Evolutionary conservation across 1,139 yeast species (phyloP), one percentile per base, ranked within the genome.

Genomic region (Taphrina deformans): DNA sequence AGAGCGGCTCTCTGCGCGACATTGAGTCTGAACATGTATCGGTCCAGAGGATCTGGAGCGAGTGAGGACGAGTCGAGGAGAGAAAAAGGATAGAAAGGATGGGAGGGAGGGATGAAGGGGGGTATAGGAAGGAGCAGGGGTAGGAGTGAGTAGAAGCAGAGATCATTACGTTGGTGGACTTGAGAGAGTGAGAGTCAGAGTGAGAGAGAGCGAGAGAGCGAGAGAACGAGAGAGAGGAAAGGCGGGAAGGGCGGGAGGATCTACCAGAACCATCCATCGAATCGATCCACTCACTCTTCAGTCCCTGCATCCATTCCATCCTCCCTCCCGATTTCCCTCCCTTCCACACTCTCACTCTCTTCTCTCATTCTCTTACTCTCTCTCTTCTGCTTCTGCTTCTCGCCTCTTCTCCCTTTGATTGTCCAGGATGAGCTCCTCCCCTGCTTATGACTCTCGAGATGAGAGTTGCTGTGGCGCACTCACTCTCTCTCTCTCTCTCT

Each of bases 1-100:
- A 40, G 56, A 23, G 18, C 63, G 27, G 33, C 51, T 33, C 46
- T 38, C 9, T 40, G 55, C 26, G 56, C 35, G 16, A 48, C 56
- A 40, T 38, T 59, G 56, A 35, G 63, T 41, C 63, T 59, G 50
- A 50, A 31, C 63, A 51, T 59, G 56, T 24, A 44, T 35, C 41
- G 26, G 23, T 18, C 10, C 40, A 40, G 35, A 23, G 26, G 10
- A 6, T 9, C 21, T 4, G 16, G 44, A 27, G 29, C 6, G 23
- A 40, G 45, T 10, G 16, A 50, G 38, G 40, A 1, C 27, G 31
- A 12, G 21, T 26, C 5, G 1, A n/a, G 10, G 21, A 16, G 14
- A n/a, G 16, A 38, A 6, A 26, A 35, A 33, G 44, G 45, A 33
- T 52, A 10, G 10, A 12, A 24, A 29, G 38, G 40, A 50, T n/a